Percentiles rank a stretch among this genome's conserved stretches.
Evolutionary conservation across 2,329 filamentous ascomycete genomes (phyloP).

Genomic region (Penicillium sp.): DNA sequence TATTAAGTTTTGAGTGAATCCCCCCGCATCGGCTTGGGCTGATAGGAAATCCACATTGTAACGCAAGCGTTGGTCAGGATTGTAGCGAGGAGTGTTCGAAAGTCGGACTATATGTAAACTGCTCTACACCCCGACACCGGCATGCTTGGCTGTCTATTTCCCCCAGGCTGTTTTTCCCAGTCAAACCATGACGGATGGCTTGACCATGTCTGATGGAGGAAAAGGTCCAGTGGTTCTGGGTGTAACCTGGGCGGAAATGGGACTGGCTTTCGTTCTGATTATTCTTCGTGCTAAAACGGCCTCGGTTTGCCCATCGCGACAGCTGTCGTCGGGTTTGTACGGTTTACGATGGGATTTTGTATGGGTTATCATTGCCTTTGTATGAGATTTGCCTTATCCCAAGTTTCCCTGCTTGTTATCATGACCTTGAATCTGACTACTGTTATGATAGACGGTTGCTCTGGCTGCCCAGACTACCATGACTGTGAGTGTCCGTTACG

Average conservation of each 20-base stretch:
- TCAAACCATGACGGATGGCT: slow-evolving; percentile 3
- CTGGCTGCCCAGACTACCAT: slow-evolving; percentile 12
- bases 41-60: not conserved
- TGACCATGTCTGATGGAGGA: slow-evolving; percentile 6
- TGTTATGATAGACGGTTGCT: slow-evolving; percentile 4
- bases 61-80: not conserved
- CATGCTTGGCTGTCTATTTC: not conserved
- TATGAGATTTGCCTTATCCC: not conserved
- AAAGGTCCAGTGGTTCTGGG: slow-evolving; percentile 17
- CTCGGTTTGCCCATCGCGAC: slow-evolving; percentile 9
- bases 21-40: not conserved
- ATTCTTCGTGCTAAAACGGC: slow-evolving; percentile 17
- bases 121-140: not conserved
- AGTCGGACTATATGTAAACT: not conserved
- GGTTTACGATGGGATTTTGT: slow-evolving; percentile 23
- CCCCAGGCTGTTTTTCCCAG: too few relatives aligned
- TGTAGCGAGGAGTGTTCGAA: not conserved
- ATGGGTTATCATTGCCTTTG: slow-evolving; percentile 18
- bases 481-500: slow-evolving; percentile 17
- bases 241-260: slow-evolving; percentile 19
- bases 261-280: slow-evolving; percentile 15
- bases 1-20: not conserved
- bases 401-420: not conserved
- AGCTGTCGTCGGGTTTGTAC: slow-evolving; percentile 11
- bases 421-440: not conserved